Conservation (phyloP, 139 green algal species). For the Closterium sp. region DNA sequence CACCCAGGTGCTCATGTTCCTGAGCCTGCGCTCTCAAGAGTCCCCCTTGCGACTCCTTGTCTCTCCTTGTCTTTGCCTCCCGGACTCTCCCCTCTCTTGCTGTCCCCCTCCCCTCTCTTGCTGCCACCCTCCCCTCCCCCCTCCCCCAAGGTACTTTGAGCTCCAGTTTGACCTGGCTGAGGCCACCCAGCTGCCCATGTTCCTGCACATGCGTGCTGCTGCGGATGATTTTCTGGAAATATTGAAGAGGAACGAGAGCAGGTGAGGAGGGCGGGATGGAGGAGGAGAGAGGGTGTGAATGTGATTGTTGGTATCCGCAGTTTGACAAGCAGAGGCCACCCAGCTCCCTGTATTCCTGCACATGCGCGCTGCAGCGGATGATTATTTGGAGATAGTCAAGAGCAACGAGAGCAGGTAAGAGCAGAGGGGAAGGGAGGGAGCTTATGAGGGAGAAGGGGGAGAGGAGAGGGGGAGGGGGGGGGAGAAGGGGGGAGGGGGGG, state of each 20-base stretch:
- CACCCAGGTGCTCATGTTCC: slow-evolving; percentile 78
- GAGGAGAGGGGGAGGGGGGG: neutral
- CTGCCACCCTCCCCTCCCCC: too few relatives aligned
- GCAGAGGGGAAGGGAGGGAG: too few relatives aligned
- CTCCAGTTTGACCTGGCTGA: slow-evolving; percentile 66
- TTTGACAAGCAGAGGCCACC: too few relatives aligned
- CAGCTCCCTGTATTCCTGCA: too few relatives aligned
- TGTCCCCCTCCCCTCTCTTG: neutral
- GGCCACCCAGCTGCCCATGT: slow-evolving; percentile 72
- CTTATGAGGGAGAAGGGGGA: too few relatives aligned
- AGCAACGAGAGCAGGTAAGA: too few relatives aligned
- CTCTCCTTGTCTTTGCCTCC: too few relatives aligned
- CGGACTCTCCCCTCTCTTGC: slow-evolving; percentile 18
- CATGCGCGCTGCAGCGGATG: neutral
- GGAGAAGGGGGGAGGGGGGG: too few relatives aligned
- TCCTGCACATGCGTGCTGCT: slow-evolving; percentile 78
- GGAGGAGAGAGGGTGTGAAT: too few relatives aligned
- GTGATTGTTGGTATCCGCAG: too few relatives aligned
- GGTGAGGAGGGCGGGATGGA: neutral
- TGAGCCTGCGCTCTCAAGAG: slow-evolving; percentile 66
- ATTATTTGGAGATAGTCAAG: too few relatives aligned
- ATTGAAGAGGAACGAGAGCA: slow-evolving; percentile 48
- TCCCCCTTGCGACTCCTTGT: too few relatives aligned
- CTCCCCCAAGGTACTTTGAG: slow-evolving; percentile 59
- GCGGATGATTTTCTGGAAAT: slow-evolving; percentile 74